A percentile compares a stretch with the other conserved stretches of the same genome.
Evolutionary conservation across 2,329 filamentous ascomycete genomes (phyloP).

Genomic region (Podosphaera aphanis): DNA sequence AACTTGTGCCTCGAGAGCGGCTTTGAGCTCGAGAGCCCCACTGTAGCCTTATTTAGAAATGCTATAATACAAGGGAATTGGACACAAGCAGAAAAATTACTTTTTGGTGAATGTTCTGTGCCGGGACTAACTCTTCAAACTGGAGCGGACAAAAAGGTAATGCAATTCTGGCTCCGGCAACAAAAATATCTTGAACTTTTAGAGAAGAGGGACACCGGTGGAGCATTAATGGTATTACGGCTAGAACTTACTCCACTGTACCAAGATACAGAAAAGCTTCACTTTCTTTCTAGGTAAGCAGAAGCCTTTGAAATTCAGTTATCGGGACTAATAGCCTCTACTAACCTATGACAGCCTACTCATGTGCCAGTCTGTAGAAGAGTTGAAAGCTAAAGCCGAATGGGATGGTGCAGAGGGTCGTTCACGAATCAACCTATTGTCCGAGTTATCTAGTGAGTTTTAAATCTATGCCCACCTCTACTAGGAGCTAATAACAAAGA

Average conservation of each 20-base stretch:
- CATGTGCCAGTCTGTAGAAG: conserved; percentile 62
- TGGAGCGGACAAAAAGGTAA: conserved; percentile 50
- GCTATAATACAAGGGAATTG: conserved; percentile 65
- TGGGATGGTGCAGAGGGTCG: conserved; percentile 66
- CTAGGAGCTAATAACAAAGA: conserved; percentile 22
- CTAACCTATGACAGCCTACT: conserved; percentile 35
- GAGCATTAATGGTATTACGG: conserved; percentile 62
- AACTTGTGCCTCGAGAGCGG: conserved; percentile 62
- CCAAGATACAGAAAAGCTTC: conserved; percentile 52
- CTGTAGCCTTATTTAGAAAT: conserved; percentile 63
- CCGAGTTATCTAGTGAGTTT: conserved; percentile 56
- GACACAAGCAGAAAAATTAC: conserved; percentile 59
- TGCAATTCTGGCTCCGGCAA: conserved; percentile 73
- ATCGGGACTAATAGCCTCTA: not conserved
- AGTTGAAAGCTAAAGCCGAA: conserved; percentile 50
- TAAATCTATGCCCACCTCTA: not conserved
- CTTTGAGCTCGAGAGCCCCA: conserved; percentile 62
- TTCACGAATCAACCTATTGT: conserved; percentile 53
- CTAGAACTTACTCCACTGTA: conserved; percentile 71
- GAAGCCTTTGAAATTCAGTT: not conserved
- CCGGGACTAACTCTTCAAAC: conserved; percentile 52
- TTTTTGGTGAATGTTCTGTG: conserved; percentile 31
- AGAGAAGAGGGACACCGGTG: conserved; percentile 47
- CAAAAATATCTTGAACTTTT: conserved; percentile 89
- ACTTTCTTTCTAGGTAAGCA: conserved; percentile 50